A percentile compares a stretch with the other conserved stretches of the same genome.
Conservation (phyloP, 2,329 filamentous ascomycete genomes). For the Alternaria novae-zelandiae region DNA sequence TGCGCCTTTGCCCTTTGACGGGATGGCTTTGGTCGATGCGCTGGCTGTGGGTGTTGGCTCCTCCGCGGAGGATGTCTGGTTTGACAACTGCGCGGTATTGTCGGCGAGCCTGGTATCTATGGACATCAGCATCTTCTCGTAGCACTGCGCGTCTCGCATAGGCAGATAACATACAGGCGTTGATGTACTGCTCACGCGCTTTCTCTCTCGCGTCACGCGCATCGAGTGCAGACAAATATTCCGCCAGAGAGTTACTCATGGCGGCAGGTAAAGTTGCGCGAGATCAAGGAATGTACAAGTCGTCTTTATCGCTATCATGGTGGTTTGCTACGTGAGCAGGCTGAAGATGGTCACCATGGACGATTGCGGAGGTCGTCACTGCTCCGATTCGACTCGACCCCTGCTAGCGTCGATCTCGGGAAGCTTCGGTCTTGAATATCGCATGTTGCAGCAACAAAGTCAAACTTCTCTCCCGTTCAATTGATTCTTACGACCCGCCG, state of each 20-base stretch:
- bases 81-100: slow-evolving; percentile 46
- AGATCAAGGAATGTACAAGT: neutral
- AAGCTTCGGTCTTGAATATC: slow-evolving; percentile 1
- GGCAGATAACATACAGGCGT: slow-evolving; percentile 69
- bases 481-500: no score
- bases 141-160: neutral
- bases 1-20: slow-evolving; percentile 29
- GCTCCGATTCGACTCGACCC: slow-evolving; percentile 24
- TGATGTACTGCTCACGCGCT: slow-evolving; percentile 70
- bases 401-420: slow-evolving; percentile 10
- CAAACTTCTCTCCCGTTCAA: neutral
- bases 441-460: neutral
- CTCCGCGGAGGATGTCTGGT: slow-evolving; percentile 29
- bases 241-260: slow-evolving; percentile 78
- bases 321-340: slow-evolving; percentile 26
- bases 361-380: slow-evolving; percentile 21
- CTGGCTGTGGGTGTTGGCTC: slow-evolving; percentile 22
- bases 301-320: slow-evolving; percentile 25
- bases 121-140: slow-evolving; percentile 7
- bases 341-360: slow-evolving; percentile 13
- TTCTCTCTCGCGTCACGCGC: slow-evolving; percentile 74
- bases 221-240: slow-evolving; percentile 78
- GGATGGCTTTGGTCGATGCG: slow-evolving; percentile 29
- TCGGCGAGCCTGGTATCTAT: slow-evolving; percentile 56
- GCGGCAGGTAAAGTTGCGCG: slow-evolving; percentile 28